phyloP scores from a whole-genome alignment of 2,329 filamentous ascomycete genomes.

The Aspergillus sp. region DNA sequence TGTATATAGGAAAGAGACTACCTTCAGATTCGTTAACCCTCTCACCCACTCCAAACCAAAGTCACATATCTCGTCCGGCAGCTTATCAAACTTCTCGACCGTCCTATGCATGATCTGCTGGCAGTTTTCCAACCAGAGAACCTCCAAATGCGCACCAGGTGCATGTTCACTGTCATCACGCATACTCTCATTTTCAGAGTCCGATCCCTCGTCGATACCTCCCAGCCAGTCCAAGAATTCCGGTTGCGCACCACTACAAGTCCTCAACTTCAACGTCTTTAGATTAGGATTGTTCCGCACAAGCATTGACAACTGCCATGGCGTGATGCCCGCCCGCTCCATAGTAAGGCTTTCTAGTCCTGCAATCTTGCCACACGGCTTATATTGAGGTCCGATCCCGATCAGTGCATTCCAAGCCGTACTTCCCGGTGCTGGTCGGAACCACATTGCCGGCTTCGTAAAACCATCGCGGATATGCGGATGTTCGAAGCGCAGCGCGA shows the following conservation, averaged over 20 bases:
- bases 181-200: not conserved
- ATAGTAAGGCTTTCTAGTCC: constrained; percentile 23
- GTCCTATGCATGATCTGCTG: constrained; percentile 11
- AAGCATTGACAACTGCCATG: constrained; percentile 27
- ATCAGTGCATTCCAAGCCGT: constrained; percentile 27
- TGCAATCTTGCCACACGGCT: constrained; percentile 12
- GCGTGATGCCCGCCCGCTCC: constrained; percentile 29
- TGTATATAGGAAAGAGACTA: constrained; percentile 5
- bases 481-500: constrained; percentile 31
- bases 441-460: constrained; percentile 24
- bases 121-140: constrained; percentile 25
- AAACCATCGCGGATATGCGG: constrained; percentile 26
- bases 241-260: constrained; percentile 25
- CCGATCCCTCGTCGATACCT: constrained; percentile 11
- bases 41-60: constrained; percentile 22
- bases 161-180: not conserved
- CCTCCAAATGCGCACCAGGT: constrained; percentile 17
- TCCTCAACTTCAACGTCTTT: constrained; percentile 22
- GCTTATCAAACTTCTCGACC: constrained; percentile 5
- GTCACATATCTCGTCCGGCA: constrained; percentile 9
- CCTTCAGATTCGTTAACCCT: constrained; percentile 16
- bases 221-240: constrained; percentile 32
- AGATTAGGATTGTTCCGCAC: constrained; percentile 24
- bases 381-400: constrained; percentile 19
- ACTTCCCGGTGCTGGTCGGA: constrained; percentile 18